Conservation (phyloP, 495 filamentous ascomycete species). For the Tetracladium marchalianum region DNA sequence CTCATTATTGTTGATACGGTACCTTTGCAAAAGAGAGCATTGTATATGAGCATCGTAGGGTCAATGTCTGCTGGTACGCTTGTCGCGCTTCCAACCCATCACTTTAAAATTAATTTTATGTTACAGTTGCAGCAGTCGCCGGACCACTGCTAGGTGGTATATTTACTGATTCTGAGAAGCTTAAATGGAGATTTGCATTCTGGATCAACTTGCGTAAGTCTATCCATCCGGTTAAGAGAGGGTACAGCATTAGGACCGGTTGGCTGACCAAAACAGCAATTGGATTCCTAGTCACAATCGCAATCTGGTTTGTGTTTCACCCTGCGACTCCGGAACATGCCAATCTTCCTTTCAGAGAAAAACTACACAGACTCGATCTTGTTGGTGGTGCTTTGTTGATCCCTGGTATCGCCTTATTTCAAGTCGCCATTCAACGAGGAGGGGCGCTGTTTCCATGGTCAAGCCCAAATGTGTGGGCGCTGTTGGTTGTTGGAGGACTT, state of each 20-base stretch:
- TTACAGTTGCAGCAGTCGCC: conserved; percentile 59
- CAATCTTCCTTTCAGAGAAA: neutral
- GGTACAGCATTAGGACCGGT: conserved; percentile 8
- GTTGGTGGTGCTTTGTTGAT: neutral
- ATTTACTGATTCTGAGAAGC: conserved; percentile 37
- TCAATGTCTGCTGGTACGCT: conserved; percentile 49
- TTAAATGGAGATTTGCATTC: conserved; percentile 76
- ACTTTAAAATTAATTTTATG: conserved; percentile 14
- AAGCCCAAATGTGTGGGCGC: too few species aligned
- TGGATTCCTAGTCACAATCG: conserved; percentile 47
- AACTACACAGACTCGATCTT: neutral
- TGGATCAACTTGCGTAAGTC: conserved; percentile 32
- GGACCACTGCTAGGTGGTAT: conserved; percentile 57
- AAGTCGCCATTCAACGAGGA: too few species aligned
- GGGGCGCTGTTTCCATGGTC: too few species aligned
- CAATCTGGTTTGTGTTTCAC: conserved; percentile 50
- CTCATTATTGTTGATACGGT: conserved; percentile 33
- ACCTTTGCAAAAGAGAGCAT: conserved; percentile 29
- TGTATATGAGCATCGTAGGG: conserved; percentile 32
- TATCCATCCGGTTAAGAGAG: conserved; percentile 40
- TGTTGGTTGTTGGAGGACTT: too few species aligned
- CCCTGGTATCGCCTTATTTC: too few species aligned
- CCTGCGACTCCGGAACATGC: conserved; percentile 56
- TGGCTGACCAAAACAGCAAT: conserved; percentile 32
- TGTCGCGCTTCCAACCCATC: conserved; percentile 31